Percentiles rank a stretch among this genome's conserved stretches.
Evolutionary conservation across 805 yeast genomes (phyloP).

Genomic region (Zygosaccharomyces pseudorouxii): DNA sequence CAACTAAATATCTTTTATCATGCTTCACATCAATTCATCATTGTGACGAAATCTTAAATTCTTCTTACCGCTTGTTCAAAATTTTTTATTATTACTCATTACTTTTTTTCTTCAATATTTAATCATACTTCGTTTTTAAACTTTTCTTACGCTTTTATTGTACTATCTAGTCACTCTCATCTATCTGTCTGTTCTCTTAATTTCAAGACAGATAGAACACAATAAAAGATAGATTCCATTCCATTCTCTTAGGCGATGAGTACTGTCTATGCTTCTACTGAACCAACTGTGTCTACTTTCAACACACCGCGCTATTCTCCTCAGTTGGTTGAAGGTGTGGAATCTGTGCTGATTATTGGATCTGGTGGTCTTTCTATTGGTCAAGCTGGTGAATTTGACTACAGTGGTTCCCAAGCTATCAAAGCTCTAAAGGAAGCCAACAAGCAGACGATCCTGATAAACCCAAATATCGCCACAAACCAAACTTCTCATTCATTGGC

Average conservation of each 20-base stretch:
- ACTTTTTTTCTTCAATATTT: neutral
- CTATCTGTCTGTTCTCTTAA: neutral
- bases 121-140: neutral
- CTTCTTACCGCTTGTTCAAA: neutral
- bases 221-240: neutral
- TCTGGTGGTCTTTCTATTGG: conserved; percentile 97
- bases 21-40: conserved; percentile 2
- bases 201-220: neutral
- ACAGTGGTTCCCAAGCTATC: conserved; percentile 96
- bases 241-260: conserved; percentile 11
- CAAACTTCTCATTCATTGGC: conserved; percentile 94
- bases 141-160: neutral
- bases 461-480: conserved; percentile 95
- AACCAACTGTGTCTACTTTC: conserved; percentile 32
- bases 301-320: conserved; percentile 30
- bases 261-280: conserved; percentile 29
- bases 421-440: conserved; percentile 90
- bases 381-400: conserved; percentile 98
- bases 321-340: conserved; percentile 32
- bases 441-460: conserved; percentile 78
- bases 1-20: neutral
- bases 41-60: conserved; percentile 2
- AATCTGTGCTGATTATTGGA: conserved; percentile 77
- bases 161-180: neutral
- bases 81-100: neutral